Base-by-base conservation (phyloP, 768 basidiomycete species). In the Suillus cothurnatus region DNA sequence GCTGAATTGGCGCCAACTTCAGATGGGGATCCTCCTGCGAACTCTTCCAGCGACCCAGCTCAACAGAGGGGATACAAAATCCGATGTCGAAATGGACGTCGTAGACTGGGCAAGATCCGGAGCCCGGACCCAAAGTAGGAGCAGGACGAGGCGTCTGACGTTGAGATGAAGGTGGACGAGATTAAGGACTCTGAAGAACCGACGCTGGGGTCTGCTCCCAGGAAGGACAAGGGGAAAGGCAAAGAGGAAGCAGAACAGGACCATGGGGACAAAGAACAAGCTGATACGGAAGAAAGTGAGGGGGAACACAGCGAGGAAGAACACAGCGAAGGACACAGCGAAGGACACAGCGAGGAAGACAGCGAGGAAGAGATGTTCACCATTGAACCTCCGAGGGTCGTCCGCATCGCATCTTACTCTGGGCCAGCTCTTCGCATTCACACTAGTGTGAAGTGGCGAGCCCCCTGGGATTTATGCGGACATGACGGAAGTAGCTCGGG, bases 401-500 rank as follows among this genome's bases (percentile, higher is more conserved):
- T 39, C 28, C 50, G 28, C 11, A 17, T 21, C 4, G 21, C 53
- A 58, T 34, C 31, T 39, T 63, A 63, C 62, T 11, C 34, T 28
- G 55, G 62, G 4, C 28, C 36, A 23, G 26, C 8, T 28, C 38
- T 72, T 47, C 71, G 65, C 45, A 34, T 75, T 47, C 6, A 68
- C 32, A 71, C 71, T 26, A 62, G 59, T 0, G 61, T 71, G 28
- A 50, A 68, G 19, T 70, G 69, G 47, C 66, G 62, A 38, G n/a
- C 43, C 32, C 66, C 70, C 1, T 11, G 23, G 11, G 12, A 26
- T 8, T 15, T 1, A 28, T 63, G 71, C 36, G 8, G 32, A 2
- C 74, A 73, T 49, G 3, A 11, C 49, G 3, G 26, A 2, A 2
- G 2, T 0, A 0, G 2, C 1, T 28, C 39, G 38, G 49, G 21